These are phyloP conservation scores for Globisporangium spinosum DNA, from an alignment of 352 stramenopile genomes.

Conservation along the genomic window DNA sequence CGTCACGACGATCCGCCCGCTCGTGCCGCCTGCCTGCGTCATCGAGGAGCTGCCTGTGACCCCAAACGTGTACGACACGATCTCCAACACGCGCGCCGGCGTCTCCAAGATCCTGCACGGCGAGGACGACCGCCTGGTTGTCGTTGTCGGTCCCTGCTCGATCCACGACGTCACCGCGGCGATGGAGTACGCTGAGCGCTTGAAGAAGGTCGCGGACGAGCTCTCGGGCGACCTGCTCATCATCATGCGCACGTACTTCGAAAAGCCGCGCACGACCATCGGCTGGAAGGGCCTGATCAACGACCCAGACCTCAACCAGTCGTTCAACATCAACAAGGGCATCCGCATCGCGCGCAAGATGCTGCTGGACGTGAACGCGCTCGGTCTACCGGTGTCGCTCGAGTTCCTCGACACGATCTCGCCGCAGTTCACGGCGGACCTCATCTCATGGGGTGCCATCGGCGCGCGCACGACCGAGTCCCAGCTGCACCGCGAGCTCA, in stretches of 20 bases:
- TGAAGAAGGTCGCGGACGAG: conserved; percentile 64
- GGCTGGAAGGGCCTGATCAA: conserved; percentile 91
- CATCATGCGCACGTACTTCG: conserved; percentile 90
- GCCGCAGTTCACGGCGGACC: conserved; percentile 71
- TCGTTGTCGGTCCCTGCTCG: conserved; percentile 85
- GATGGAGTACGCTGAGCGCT: conserved; percentile 70
- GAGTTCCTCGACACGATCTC: conserved; percentile 86
- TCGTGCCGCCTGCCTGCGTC: conserved; percentile 64
- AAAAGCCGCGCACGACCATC: conserved; percentile 87
- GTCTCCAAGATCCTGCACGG: conserved; percentile 63
- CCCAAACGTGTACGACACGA: conserved; percentile 59
- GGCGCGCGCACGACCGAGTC: conserved; percentile 83
- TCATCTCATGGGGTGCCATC: conserved; percentile 83
- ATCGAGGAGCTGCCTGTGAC: conserved; percentile 75
- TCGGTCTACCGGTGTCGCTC: conserved; percentile 71
- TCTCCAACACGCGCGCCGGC: conserved; percentile 43
- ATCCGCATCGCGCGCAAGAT: conserved; percentile 81
- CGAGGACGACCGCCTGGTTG: conserved; percentile 79
- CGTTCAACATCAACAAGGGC: conserved; percentile 90
- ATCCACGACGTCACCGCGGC: conserved; percentile 86
- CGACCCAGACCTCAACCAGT: conserved; percentile 84
- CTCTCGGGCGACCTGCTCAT: conserved; percentile 82
- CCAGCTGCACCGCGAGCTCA: conserved; percentile 87
- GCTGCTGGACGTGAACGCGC: conserved; percentile 75
- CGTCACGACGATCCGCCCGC: conserved; percentile 64